These are phyloP conservation scores for Thermothielavioides terrestris DNA, from an alignment of 495 filamentous ascomycete species.

Conservation along the genomic window DNA sequence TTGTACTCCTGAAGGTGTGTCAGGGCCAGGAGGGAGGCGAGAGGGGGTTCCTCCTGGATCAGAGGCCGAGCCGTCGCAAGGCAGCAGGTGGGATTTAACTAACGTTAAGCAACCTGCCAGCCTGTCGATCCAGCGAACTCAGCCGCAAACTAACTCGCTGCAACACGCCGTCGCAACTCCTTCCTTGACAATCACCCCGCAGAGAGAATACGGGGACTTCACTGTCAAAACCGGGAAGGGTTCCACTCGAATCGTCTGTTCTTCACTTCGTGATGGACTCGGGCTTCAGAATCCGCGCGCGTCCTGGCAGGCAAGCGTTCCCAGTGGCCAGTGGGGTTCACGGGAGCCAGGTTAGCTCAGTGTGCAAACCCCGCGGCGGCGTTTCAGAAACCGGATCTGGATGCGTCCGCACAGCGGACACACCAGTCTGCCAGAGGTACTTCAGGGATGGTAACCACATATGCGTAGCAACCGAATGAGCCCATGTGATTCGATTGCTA, in stretches of 20 bases:
- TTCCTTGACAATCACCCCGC: neutral
- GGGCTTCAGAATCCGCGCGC: too few species aligned
- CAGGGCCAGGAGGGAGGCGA: constrained; percentile 9
- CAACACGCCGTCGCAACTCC: neutral
- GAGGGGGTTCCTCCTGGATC: constrained; percentile 1
- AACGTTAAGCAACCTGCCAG: neutral
- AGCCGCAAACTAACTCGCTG: constrained; percentile 9
- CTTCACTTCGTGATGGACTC: neutral
- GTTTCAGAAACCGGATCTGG: too few species aligned
- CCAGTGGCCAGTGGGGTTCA: too few species aligned
- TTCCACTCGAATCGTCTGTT: neutral
- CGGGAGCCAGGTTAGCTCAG: too few species aligned
- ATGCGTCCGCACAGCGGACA: too few species aligned
- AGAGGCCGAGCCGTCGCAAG: neutral
- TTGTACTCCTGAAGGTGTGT: constrained; percentile 16
- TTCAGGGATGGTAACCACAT: too few species aligned
- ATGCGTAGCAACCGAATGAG: too few species aligned
- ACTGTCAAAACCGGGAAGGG: neutral
- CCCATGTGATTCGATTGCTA: too few species aligned
- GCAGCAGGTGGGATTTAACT: constrained; percentile 5
- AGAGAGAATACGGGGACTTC: neutral
- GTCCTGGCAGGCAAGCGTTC: too few species aligned
- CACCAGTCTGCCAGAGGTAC: too few species aligned
- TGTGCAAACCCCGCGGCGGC: too few species aligned
- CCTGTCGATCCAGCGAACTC: too few species aligned